Conservation (phyloP, 2,329 filamentous ascomycete genomes). For the Cercospora janseana region DNA sequence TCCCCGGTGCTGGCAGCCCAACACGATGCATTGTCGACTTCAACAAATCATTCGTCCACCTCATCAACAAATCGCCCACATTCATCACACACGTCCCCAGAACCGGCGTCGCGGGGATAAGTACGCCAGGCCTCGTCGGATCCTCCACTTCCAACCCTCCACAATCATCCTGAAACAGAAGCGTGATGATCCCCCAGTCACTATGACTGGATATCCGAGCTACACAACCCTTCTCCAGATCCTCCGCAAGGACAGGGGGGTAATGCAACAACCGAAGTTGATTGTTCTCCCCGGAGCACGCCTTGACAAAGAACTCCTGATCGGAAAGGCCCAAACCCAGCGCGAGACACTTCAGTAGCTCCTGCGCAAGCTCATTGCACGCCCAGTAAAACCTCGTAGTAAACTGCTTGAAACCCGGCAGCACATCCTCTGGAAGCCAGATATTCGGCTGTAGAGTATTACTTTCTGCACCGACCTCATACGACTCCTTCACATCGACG, state of each 20-base stretch:
- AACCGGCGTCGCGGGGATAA: conserved; percentile 35
- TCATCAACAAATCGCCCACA: conserved; percentile 42
- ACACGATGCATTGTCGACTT: conserved; percentile 43
- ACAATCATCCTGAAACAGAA: conserved; percentile 45
- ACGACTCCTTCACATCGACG: conserved; percentile 39
- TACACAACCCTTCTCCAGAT: conserved; percentile 37
- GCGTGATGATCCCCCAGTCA: conserved; percentile 44
- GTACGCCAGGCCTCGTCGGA: conserved; percentile 32
- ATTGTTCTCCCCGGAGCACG: conserved; percentile 28
- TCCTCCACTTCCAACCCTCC: conserved; percentile 44
- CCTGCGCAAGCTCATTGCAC: conserved; percentile 33
- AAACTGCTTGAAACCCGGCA: conserved; percentile 46
- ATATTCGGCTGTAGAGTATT: conserved; percentile 48
- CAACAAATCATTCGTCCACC: conserved; percentile 40
- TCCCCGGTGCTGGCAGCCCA: conserved; percentile 33
- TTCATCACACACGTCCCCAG: conserved; percentile 41
- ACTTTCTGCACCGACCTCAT: conserved; percentile 48
- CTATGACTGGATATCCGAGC: conserved; percentile 42
- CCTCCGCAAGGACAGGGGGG: conserved; percentile 34
- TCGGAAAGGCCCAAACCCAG: conserved; percentile 38
- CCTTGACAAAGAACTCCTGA: conserved; percentile 16
- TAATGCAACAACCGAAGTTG: conserved; percentile 41
- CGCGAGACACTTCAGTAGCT: conserved; percentile 37
- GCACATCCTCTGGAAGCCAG: conserved; percentile 48
- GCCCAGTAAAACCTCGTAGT: conserved; percentile 36